Evolutionary conservation across 2,329 filamentous ascomycete species (phyloP).

Genomic region (Colletotrichum chrysophilum): DNA sequence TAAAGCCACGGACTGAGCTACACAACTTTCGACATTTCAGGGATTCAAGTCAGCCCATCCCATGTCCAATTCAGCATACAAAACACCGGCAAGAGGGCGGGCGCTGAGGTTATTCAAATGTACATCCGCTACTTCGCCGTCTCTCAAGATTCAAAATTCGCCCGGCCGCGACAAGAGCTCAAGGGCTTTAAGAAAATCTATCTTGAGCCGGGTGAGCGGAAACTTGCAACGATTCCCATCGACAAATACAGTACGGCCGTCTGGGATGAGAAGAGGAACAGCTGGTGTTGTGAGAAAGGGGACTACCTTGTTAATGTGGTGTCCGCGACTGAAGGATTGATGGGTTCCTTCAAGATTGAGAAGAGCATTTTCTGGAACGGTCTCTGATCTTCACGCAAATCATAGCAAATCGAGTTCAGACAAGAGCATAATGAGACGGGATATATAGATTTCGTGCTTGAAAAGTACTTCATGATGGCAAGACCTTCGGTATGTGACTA

Average conservation of each 20-base stretch:
- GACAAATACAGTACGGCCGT: constrained; percentile 70
- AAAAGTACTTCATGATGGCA: not conserved
- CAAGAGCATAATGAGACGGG: not conserved
- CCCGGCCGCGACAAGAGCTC: constrained; percentile 56
- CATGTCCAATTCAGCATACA: constrained; percentile 52
- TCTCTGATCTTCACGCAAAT: constrained; percentile 39
- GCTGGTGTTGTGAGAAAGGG: constrained; percentile 73
- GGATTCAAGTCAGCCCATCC: constrained; percentile 42
- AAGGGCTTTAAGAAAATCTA: constrained; percentile 63
- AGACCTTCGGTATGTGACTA: not conserved
- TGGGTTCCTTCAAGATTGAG: constrained; percentile 57
- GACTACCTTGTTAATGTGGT: constrained; percentile 65
- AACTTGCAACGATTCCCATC: constrained; percentile 58
- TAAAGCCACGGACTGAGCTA: constrained; percentile 70
- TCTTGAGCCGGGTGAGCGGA: constrained; percentile 64
- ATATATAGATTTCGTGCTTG: rapidly evolving
- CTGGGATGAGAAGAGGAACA: constrained; percentile 70
- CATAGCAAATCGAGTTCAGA: not conserved
- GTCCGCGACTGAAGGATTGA: constrained; percentile 51
- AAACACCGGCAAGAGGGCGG: constrained; percentile 56
- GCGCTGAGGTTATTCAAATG: constrained; percentile 53
- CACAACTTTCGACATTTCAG: constrained; percentile 62
- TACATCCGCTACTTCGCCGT: constrained; percentile 47
- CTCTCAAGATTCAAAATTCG: constrained; percentile 46
- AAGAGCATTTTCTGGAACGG: constrained; percentile 73